Conservation (phyloP, 2,329 filamentous ascomycete species). For the Metarhizium brunneum region DNA sequence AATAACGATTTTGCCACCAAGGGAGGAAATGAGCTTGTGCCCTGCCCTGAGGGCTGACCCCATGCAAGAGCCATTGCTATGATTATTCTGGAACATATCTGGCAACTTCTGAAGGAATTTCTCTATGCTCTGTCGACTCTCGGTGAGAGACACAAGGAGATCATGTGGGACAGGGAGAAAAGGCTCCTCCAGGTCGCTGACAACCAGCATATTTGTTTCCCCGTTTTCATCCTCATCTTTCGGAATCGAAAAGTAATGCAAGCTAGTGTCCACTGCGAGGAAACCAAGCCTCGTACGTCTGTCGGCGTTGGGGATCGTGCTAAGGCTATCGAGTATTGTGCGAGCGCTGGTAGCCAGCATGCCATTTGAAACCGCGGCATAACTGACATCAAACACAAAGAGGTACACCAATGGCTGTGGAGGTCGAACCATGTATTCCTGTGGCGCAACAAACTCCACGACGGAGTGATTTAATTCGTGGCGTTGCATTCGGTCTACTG, state of each 20-base stretch:
- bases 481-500: constrained; percentile 83
- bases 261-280: constrained; percentile 84
- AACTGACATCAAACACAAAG: constrained; percentile 93
- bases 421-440: constrained; percentile 98
- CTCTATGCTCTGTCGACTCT: constrained; percentile 86
- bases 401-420: constrained; percentile 93
- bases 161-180: constrained; percentile 92
- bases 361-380: constrained; percentile 78
- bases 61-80: constrained; percentile 86
- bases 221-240: constrained; percentile 77
- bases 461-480: constrained; percentile 93
- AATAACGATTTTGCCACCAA: constrained; percentile 92
- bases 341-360: constrained; percentile 85
- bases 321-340: constrained; percentile 89
- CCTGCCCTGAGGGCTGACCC: constrained; percentile 86
- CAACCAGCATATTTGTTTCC: constrained; percentile 84
- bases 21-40: constrained; percentile 88
- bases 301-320: constrained; percentile 96
- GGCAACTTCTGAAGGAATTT: constrained; percentile 84
- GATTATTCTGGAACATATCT: constrained; percentile 93
- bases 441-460: constrained; percentile 93
- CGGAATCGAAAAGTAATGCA: constrained; percentile 94
- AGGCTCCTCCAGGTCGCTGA: constrained; percentile 91
- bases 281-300: constrained; percentile 87
- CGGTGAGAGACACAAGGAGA: constrained; percentile 77